Conservation (phyloP, 1,284 basidiomycete species). For the Cryptococcus amylolentus region DNA sequence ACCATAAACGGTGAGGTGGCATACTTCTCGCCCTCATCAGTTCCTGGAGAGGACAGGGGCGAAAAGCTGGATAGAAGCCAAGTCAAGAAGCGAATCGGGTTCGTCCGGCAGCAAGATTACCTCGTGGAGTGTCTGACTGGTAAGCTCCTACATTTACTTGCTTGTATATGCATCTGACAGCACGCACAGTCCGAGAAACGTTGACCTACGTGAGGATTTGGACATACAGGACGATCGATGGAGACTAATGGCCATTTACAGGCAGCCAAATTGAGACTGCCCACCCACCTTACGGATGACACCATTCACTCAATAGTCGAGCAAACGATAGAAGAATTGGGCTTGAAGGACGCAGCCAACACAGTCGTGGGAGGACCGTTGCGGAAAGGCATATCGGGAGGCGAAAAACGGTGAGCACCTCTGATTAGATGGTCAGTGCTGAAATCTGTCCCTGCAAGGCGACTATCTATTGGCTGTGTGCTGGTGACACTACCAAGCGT, state of each 20-base stretch:
- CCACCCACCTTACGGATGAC: constrained; percentile 43
- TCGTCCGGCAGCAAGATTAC: constrained; percentile 48
- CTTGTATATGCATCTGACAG: neutral
- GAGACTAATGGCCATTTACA: constrained; percentile 2
- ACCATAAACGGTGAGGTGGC: constrained; percentile 39
- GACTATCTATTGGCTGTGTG: constrained; percentile 79
- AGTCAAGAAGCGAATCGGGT: constrained; percentile 46
- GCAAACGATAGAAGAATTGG: constrained; percentile 56
- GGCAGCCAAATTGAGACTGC: constrained; percentile 55
- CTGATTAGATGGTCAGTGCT: neutral
- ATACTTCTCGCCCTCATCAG: constrained; percentile 17
- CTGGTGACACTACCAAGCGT: constrained; percentile 75
- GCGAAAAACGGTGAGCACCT: constrained; percentile 62
- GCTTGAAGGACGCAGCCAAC: constrained; percentile 55
- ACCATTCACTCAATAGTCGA: constrained; percentile 52
- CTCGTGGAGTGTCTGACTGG: constrained; percentile 50
- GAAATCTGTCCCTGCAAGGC: constrained; percentile 21
- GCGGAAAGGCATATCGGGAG: constrained; percentile 71
- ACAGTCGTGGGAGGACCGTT: constrained; percentile 53
- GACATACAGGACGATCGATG: neutral
- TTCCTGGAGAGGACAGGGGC: neutral
- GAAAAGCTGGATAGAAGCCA: constrained; percentile 24
- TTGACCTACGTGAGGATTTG: constrained; percentile 43
- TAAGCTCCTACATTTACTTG: constrained; percentile 14
- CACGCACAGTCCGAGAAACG: constrained; percentile 53